A percentile compares a stretch with the other conserved stretches of the same genome.
Conservation (phyloP, 495 filamentous ascomycete species). For the Haplographium delicatum region DNA sequence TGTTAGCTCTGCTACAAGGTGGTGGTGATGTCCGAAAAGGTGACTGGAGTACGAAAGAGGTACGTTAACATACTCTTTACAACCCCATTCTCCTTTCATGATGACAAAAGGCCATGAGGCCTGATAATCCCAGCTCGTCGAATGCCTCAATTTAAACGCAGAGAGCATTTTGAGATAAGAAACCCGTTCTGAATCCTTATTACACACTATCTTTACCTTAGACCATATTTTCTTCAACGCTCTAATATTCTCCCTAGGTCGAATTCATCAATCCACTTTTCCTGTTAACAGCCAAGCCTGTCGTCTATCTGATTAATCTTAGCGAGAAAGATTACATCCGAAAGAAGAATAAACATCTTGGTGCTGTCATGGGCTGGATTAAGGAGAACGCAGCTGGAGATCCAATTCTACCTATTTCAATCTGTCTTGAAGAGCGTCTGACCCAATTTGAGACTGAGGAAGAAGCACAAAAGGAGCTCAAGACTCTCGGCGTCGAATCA, state of each 20-base stretch:
- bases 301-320: conserved; percentile 95
- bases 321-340: conserved; percentile 96
- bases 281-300: conserved; percentile 93
- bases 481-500: conserved; percentile 80
- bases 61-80: conserved; percentile 44
- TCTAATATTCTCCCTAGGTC: conserved; percentile 56
- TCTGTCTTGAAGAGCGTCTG: conserved; percentile 87
- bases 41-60: conserved; percentile 92
- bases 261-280: conserved; percentile 96
- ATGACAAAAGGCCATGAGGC: conserved; percentile 97
- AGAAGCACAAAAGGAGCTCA: conserved; percentile 83
- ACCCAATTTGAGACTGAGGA: conserved; percentile 69
- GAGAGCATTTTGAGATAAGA: conserved; percentile 69
- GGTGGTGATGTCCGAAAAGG: conserved; percentile 91
- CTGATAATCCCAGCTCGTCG: conserved; percentile 99
- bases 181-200: conserved; percentile 38
- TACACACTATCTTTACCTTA: conserved; percentile 33
- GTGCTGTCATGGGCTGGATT: conserved; percentile 89
- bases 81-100: conserved; percentile 50
- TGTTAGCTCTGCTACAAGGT: conserved; percentile 72
- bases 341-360: conserved; percentile 98
- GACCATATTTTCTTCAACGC: conserved; percentile 8
- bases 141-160: conserved; percentile 58
- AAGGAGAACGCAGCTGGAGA: conserved; percentile 83
- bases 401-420: conserved; percentile 87